A percentile compares a stretch with the other conserved stretches of the same genome.
Evolutionary conservation across 768 basidiomycete species (phyloP).

Genomic region (Naganishia vishniacii): DNA sequence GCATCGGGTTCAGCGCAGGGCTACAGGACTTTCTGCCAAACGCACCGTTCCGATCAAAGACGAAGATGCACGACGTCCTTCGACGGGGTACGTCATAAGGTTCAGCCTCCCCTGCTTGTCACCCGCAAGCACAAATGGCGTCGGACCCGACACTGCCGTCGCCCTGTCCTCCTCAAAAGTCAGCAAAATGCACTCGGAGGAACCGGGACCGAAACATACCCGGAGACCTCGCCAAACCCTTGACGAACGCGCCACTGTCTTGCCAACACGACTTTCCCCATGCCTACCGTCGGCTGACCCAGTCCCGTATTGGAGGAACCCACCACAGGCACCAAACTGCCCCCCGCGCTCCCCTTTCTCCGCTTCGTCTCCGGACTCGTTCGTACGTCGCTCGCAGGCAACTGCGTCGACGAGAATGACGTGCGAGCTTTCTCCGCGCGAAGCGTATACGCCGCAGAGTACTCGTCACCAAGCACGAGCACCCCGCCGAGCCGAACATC

Average conservation of each 20-base stretch:
- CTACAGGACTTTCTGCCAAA: neutral
- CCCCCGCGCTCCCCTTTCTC: constrained; percentile 36
- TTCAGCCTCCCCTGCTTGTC: constrained; percentile 39
- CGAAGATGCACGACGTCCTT: neutral
- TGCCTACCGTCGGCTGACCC: neutral
- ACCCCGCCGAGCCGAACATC: constrained; percentile 15
- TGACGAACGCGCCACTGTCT: constrained; percentile 43
- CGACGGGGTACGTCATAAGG: neutral
- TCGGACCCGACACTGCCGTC: neutral
- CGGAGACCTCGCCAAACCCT: constrained; percentile 43
- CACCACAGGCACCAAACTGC: constrained; percentile 33
- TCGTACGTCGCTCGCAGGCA: neutral
- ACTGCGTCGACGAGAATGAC: constrained; percentile 28
- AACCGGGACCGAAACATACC: no score
- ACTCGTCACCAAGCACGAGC: constrained; percentile 45
- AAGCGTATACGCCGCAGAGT: constrained; percentile 36
- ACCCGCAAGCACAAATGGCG: constrained; percentile 33
- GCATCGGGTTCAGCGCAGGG: neutral
- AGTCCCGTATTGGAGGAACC: neutral
- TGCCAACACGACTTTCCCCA: constrained; percentile 32
- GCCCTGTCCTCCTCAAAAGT: neutral
- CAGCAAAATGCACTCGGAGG: neutral
- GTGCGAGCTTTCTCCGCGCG: constrained; percentile 32
- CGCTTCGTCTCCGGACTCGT: constrained; percentile 30
- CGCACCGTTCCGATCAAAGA: constrained; percentile 38